Conservation (phyloP, 306 rosid species). For the Mimosa bimucronata region DNA sequence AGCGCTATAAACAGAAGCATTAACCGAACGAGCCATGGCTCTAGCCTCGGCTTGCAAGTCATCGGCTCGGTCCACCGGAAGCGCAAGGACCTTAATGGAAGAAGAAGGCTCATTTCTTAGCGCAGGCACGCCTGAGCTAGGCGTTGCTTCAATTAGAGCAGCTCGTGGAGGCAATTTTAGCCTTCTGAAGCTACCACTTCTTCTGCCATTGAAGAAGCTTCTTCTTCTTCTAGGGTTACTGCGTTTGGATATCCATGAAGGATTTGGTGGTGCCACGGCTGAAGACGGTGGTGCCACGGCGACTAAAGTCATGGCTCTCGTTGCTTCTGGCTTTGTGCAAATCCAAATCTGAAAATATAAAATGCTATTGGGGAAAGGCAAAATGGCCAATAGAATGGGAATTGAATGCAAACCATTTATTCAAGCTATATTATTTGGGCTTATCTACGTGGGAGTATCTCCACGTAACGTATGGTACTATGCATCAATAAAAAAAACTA, state of each 20-base stretch:
- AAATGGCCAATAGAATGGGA: not conserved
- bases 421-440: not conserved
- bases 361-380: not conserved
- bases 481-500: too few species aligned
- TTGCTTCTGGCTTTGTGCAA: not conserved
- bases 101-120: conserved; percentile 34
- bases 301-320: conserved; percentile 37
- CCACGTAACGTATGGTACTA: too few species aligned
- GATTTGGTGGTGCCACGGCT: conserved; percentile 25
- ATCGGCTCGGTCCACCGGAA: conserved; percentile 54
- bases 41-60: conserved; percentile 77
- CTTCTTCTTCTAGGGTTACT: conserved; percentile 30
- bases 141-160: conserved; percentile 57
- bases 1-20: conserved; percentile 70
- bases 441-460: not conserved
- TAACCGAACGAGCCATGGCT: conserved; percentile 72
- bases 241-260: conserved; percentile 38
- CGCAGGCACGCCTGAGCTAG: conserved; percentile 39
- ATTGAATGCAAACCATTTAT: not conserved
- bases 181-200: conserved; percentile 21
- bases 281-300: conserved; percentile 16
- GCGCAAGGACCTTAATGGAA: conserved; percentile 35
- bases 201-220: conserved; percentile 33
- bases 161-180: conserved; percentile 35
- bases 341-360: not conserved